Percentiles rank a stretch among this genome's conserved stretches.
Conservation (phyloP, 192 early-diverging fungal species). For the Gamsiella multidivaricata region DNA sequence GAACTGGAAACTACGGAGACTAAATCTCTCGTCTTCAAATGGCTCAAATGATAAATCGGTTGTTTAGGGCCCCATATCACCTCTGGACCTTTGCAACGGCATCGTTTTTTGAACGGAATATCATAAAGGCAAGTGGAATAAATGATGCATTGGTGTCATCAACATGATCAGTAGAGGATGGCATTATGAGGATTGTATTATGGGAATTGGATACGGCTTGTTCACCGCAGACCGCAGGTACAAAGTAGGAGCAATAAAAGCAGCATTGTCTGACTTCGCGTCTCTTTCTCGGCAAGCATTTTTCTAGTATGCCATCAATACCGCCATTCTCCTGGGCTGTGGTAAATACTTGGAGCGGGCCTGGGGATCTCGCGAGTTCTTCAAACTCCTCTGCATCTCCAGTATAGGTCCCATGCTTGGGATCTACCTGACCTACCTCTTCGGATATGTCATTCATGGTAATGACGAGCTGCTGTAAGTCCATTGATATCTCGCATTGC, state of each 20-base stretch:
- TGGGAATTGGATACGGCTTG: no score
- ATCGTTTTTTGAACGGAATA: conserved; percentile 39
- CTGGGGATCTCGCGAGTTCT: conserved; percentile 83
- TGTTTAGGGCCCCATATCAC: conserved; percentile 38
- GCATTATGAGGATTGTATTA: background rate
- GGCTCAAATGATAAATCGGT: no score
- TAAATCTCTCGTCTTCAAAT: background rate
- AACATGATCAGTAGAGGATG: background rate
- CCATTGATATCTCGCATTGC: no score
- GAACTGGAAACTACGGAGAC: no score
- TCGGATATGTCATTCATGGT: conserved; percentile 68
- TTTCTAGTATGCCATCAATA: conserved; percentile 33
- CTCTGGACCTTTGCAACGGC: conserved; percentile 53
- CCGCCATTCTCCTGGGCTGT: conserved; percentile 52
- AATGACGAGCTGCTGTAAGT: conserved; percentile 70
- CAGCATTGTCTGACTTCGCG: background rate
- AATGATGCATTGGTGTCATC: background rate
- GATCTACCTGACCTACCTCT: conserved; percentile 64
- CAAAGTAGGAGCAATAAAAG: background rate
- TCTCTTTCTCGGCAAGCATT: background rate
- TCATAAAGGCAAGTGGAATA: conserved; percentile 21
- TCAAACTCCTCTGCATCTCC: conserved; percentile 74
- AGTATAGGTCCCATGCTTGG: conserved; percentile 62
- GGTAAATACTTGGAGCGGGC: conserved; percentile 87
- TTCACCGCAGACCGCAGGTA: no score